A percentile compares a stretch with the other conserved stretches of the same genome.
These are phyloP conservation scores for Cercospora sesami DNA, from an alignment of 2,329 filamentous ascomycete species.

Conservation along the genomic window DNA sequence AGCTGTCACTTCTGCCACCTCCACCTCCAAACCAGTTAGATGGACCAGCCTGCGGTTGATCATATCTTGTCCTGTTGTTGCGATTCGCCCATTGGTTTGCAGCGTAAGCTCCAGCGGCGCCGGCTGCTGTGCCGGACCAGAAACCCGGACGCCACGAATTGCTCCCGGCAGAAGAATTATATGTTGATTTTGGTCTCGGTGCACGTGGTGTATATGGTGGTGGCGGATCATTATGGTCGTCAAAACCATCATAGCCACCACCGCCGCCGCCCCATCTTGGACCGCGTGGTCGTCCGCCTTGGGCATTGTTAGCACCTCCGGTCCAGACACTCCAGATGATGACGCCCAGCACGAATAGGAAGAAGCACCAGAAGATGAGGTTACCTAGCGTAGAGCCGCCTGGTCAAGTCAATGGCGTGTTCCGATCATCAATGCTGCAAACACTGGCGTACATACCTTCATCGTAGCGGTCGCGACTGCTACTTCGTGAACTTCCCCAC, in stretches of 20 bases:
- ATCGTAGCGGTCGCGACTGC: neutral
- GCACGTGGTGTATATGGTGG: slow-evolving; percentile 48
- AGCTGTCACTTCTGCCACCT: slow-evolving; percentile 23
- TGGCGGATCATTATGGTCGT: slow-evolving; percentile 53
- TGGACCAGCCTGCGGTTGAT: slow-evolving; percentile 40
- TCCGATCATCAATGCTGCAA: neutral
- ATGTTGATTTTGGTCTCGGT: slow-evolving; percentile 19
- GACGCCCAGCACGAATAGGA: slow-evolving; percentile 32
- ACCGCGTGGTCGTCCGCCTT: slow-evolving; percentile 15
- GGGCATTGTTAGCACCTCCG: slow-evolving; percentile 19
- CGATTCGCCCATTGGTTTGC: slow-evolving; percentile 25
- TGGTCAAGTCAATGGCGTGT: neutral
- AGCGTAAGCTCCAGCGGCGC: slow-evolving; percentile 54
- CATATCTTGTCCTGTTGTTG: slow-evolving; percentile 26
- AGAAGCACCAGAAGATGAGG: slow-evolving; percentile 19
- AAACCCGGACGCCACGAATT: slow-evolving; percentile 70
- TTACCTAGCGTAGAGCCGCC: slow-evolving; percentile 5
- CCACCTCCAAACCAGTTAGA: slow-evolving; percentile 32
- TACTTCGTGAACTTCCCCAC: neutral
- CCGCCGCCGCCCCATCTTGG: slow-evolving; percentile 40
- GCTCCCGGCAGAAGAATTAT: slow-evolving; percentile 14
- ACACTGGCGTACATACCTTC: neutral
- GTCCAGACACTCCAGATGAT: slow-evolving; percentile 37
- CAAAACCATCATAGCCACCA: slow-evolving; percentile 44
- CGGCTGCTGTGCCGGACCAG: slow-evolving; percentile 68